Percentiles rank a stretch among this genome's conserved stretches.
Conservation (phyloP, 257 asterid genomes). For the Solanum rostratum region DNA sequence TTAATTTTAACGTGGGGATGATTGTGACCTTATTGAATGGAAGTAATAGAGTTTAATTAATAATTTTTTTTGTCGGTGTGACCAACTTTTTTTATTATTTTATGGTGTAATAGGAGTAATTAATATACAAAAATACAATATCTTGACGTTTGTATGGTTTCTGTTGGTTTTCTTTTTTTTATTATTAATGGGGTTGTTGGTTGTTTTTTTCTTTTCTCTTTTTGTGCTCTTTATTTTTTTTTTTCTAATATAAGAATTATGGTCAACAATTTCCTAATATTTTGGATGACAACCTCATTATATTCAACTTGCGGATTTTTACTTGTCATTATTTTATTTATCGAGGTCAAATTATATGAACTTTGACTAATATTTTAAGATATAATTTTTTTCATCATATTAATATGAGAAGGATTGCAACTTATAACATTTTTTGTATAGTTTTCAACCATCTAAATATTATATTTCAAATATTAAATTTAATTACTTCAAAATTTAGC, state of each 20-base stretch:
- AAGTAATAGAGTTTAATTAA: neutral
- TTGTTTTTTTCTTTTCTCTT: neutral
- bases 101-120: neutral
- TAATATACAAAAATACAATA: neutral
- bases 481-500: no score
- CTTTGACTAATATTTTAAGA: no score
- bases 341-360: no score
- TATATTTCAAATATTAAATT: no score
- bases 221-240: neutral
- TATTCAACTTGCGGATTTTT: no score
- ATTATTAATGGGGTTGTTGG: neutral
- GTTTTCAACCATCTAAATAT: no score
- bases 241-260: neutral
- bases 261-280: neutral
- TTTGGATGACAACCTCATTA: neutral
- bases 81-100: neutral
- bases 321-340: no score
- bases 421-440: no score
- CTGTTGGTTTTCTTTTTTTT: neutral
- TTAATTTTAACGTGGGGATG: neutral
- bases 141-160: neutral
- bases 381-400: no score
- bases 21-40: neutral
- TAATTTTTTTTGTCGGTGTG: slow-evolving; percentile 3
- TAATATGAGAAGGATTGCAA: no score